These are phyloP conservation scores for Linnemannia exigua DNA, from an alignment of 192 early-diverging fungal species.

Conservation along the genomic window DNA sequence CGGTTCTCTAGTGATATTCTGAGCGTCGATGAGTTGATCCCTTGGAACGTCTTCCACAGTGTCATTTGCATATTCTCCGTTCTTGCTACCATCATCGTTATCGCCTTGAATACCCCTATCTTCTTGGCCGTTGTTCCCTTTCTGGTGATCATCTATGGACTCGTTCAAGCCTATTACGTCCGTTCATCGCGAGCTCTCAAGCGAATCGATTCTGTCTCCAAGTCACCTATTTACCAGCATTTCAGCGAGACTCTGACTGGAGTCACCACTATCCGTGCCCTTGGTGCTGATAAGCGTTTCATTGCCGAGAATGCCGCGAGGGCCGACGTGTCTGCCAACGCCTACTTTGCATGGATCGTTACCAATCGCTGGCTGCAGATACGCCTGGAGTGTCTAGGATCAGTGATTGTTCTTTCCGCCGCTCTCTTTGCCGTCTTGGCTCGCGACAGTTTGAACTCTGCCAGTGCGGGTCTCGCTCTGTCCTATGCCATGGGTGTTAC, in stretches of 20 bases:
- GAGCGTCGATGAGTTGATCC: slow-evolving; percentile 79
- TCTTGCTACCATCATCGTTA: slow-evolving; percentile 56
- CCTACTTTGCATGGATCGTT: slow-evolving; percentile 81
- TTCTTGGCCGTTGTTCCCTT: slow-evolving; percentile 66
- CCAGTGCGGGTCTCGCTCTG: slow-evolving; percentile 74
- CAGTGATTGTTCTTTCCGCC: slow-evolving; percentile 84
- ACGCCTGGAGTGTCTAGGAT: slow-evolving; percentile 85
- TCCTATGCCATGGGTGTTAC: slow-evolving; percentile 83
- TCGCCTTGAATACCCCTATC: slow-evolving; percentile 59
- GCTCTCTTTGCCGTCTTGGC: slow-evolving; percentile 80
- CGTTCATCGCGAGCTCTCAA: slow-evolving; percentile 83
- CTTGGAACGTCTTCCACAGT: slow-evolving; percentile 60
- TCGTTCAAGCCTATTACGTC: slow-evolving; percentile 75
- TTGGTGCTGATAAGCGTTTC: slow-evolving; percentile 73
- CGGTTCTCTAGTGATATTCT: slow-evolving; percentile 92
- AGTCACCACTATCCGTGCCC: slow-evolving; percentile 86
- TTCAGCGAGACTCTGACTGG: slow-evolving; percentile 80
- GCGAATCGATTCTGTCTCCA: slow-evolving; percentile 84
- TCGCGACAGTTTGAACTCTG: slow-evolving; percentile 72
- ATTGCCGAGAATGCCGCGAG: slow-evolving; percentile 66
- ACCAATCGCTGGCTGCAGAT: slow-evolving; percentile 80
- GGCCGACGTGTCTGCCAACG: slow-evolving; percentile 74
- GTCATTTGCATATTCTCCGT: slow-evolving; percentile 51
- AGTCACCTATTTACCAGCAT: slow-evolving; percentile 86
- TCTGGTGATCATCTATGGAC: slow-evolving; percentile 61